A percentile compares a stretch with the other conserved stretches of the same genome.
Conservation (phyloP, 1,284 basidiomycete species). For the Boletellus sp. region DNA sequence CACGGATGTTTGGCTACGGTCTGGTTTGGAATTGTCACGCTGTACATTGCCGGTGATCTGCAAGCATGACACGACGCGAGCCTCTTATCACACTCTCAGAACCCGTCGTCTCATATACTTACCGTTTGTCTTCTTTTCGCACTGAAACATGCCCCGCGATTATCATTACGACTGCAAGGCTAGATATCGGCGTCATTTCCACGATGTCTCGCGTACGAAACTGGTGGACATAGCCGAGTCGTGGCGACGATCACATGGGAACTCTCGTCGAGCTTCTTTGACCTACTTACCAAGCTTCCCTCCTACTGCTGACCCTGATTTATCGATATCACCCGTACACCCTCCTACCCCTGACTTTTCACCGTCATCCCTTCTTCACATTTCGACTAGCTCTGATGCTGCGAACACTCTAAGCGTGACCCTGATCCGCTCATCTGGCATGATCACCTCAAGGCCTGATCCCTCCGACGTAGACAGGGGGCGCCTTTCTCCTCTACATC, state of each 20-base stretch:
- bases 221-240: constrained; percentile 27
- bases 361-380: neutral
- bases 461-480: neutral
- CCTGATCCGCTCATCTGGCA: constrained; percentile 11
- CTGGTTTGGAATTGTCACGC: constrained; percentile 17
- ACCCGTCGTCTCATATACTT: constrained; percentile 8
- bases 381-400: constrained; percentile 4
- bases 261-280: constrained; percentile 4
- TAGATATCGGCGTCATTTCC: constrained; percentile 9
- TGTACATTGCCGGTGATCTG: neutral
- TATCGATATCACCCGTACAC: constrained; percentile 8
- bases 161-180: constrained; percentile 9
- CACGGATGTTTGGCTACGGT: constrained; percentile 6
- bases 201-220: constrained; percentile 21
- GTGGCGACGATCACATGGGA: constrained; percentile 15
- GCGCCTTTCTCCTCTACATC: neutral
- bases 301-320: constrained; percentile 2
- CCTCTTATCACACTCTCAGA: neutral
- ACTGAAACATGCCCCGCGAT: constrained; percentile 12
- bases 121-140: constrained; percentile 11
- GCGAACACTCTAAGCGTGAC: constrained; percentile 7
- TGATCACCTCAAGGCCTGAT: constrained; percentile 8
- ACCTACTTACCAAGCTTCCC: constrained; percentile 3
- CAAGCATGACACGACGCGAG: neutral
- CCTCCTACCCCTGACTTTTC: neutral